Conservation (phyloP, 768 basidiomycete species). For the Steccherinum ochraceum region DNA sequence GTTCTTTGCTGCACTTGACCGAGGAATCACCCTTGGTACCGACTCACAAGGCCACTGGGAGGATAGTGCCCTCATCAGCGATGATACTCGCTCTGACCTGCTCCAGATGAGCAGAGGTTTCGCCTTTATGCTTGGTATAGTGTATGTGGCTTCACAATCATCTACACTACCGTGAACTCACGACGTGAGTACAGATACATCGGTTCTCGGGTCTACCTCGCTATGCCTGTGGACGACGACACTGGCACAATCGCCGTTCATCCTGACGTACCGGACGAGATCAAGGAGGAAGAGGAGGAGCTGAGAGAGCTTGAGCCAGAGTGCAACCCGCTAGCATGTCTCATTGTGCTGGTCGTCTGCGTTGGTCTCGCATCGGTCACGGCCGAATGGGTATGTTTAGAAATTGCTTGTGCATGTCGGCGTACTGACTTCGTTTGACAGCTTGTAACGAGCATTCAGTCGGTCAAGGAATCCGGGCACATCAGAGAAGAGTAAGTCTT, state of each 20-base stretch:
- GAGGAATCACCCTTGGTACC: constrained; percentile 18
- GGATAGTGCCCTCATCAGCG: constrained; percentile 28
- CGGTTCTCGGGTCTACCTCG: constrained; percentile 60
- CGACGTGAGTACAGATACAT: constrained; percentile 41
- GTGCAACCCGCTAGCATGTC: constrained; percentile 58
- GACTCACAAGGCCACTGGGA: constrained; percentile 15
- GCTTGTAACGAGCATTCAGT: constrained; percentile 62
- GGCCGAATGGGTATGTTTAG: constrained; percentile 55
- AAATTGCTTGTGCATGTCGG: too few relatives aligned
- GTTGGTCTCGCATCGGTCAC: constrained; percentile 62
- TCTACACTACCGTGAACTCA: background rate
- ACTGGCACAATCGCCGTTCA: constrained; percentile 34
- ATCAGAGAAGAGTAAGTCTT: constrained; percentile 48
- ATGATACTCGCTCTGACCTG: constrained; percentile 38
- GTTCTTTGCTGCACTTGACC: constrained; percentile 58
- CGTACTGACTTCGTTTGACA: constrained; percentile 20
- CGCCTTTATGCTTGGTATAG: constrained; percentile 52
- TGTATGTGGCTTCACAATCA: constrained; percentile 33
- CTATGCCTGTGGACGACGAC: constrained; percentile 61
- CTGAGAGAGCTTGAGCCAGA: constrained; percentile 44
- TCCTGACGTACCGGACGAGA: constrained; percentile 32
- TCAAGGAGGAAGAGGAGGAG: constrained; percentile 28
- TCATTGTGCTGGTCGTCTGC: constrained; percentile 42
- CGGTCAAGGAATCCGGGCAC: constrained; percentile 35
- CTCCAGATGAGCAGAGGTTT: constrained; percentile 62